Evolutionary conservation across 2,329 filamentous ascomycete species (phyloP).

Genomic region (Chaetothyriales sp.): DNA sequence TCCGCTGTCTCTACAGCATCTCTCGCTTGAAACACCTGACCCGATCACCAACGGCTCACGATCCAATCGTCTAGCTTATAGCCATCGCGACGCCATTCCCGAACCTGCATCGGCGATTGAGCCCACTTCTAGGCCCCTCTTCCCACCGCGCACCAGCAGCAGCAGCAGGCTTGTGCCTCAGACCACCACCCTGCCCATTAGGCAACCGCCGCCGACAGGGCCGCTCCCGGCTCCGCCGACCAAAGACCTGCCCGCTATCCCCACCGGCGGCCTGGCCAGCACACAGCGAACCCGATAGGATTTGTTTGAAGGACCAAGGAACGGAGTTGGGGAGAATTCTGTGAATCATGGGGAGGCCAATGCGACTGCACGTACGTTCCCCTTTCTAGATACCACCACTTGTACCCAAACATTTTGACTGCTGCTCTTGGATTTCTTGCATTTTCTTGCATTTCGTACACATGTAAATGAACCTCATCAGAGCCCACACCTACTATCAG

Average conservation of each 20-base stretch:
- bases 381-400: not conserved
- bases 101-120: slow-evolving; percentile 27
- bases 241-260: slow-evolving; percentile 13
- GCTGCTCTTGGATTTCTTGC: not conserved
- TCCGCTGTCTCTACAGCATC: slow-evolving; percentile 28
- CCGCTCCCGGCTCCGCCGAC: slow-evolving; percentile 44
- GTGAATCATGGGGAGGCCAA: not conserved
- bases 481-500: not conserved
- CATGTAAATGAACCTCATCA: not conserved
- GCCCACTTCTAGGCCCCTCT: slow-evolving; percentile 23
- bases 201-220: slow-evolving; percentile 42
- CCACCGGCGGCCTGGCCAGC: not conserved
- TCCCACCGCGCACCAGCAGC: slow-evolving; percentile 27
- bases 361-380: not conserved
- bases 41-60: slow-evolving; percentile 17
- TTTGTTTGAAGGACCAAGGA: not conserved
- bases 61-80: slow-evolving; percentile 11
- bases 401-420: not conserved
- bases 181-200: slow-evolving; percentile 40
- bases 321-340: not conserved
- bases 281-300: slow-evolving; percentile 1
- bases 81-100: slow-evolving; percentile 14
- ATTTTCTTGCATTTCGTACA: too few species aligned
- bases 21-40: slow-evolving; percentile 28
- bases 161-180: slow-evolving; percentile 5